Evolutionary conservation across 2,329 filamentous ascomycete genomes (phyloP).

Genomic region (Zopfia rhizophila): DNA sequence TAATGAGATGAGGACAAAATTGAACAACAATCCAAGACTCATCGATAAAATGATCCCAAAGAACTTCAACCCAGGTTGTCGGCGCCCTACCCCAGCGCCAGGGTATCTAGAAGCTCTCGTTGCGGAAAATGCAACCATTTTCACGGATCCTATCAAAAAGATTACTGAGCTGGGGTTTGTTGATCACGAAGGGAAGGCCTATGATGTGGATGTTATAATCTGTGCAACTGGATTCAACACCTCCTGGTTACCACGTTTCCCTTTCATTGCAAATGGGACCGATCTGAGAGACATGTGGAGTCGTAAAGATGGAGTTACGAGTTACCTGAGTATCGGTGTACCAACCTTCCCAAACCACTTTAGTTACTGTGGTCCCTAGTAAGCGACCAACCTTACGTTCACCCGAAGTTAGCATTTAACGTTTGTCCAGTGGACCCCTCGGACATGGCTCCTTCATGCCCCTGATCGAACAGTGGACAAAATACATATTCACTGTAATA

Average conservation of each 20-base stretch:
- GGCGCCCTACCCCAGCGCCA: constrained; percentile 22
- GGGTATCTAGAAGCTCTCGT: constrained; percentile 26
- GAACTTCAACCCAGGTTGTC: constrained; percentile 35
- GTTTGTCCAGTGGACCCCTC: constrained; percentile 45
- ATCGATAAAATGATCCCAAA: constrained; percentile 59
- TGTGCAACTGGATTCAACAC: constrained; percentile 29
- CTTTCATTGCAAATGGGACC: constrained; percentile 34
- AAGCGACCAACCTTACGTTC: background rate
- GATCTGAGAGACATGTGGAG: constrained; percentile 52
- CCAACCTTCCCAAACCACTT: constrained; percentile 58
- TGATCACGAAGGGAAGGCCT: constrained; percentile 15
- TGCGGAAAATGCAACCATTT: constrained; percentile 16
- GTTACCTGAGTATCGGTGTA: constrained; percentile 55
- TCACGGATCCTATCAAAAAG: constrained; percentile 15
- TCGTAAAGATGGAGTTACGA: constrained; percentile 45
- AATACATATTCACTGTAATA: constrained; percentile 54
- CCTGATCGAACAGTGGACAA: constrained; percentile 53
- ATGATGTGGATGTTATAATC: constrained; percentile 28
- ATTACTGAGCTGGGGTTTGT: constrained; percentile 23
- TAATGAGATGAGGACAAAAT: constrained; percentile 53
- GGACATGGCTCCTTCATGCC: constrained; percentile 55
- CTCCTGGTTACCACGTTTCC: constrained; percentile 27
- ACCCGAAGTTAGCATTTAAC: constrained; percentile 5
- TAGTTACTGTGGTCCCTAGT: constrained; percentile 53
- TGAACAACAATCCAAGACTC: constrained; percentile 52